phyloP scores from a whole-genome alignment of 768 basidiomycete genomes.

The Lepiota brunneoincarnata region DNA sequence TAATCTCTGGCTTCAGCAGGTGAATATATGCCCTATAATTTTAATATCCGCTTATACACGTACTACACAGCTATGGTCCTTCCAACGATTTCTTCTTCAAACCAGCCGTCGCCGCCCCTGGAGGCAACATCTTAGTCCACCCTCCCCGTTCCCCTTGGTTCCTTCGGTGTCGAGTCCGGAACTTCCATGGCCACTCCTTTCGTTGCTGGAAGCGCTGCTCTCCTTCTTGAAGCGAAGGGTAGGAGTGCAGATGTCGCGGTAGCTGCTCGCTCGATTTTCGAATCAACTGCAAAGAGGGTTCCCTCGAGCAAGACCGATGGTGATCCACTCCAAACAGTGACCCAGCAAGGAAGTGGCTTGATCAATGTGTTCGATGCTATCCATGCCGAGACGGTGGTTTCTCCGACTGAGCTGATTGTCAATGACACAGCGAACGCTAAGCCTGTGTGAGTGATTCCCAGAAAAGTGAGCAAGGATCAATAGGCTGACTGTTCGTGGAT shows the following conservation, averaged over 20 bases:
- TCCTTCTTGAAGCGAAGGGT: constrained; percentile 40
- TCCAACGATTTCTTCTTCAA: constrained; percentile 59
- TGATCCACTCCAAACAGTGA: constrained; percentile 44
- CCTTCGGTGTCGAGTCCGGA: constrained; percentile 38
- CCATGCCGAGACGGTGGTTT: constrained; percentile 42
- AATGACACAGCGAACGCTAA: constrained; percentile 60
- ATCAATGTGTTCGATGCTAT: constrained; percentile 55
- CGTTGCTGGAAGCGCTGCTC: constrained; percentile 42
- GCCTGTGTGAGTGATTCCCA: constrained; percentile 27
- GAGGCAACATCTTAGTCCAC: constrained; percentile 51
- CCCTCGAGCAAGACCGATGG: constrained; percentile 39
- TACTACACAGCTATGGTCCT: constrained; percentile 46
- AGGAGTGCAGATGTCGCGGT: constrained; percentile 26
- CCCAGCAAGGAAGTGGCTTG: constrained; percentile 50
- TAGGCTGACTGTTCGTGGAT: not conserved
- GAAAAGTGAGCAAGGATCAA: constrained; percentile 2
- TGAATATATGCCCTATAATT: constrained; percentile 6
- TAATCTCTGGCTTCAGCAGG: constrained; percentile 52
- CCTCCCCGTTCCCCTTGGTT: constrained; percentile 36
- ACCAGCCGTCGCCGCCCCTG: constrained; percentile 51
- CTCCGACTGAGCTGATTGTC: constrained; percentile 49
- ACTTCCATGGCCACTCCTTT: constrained; percentile 47
- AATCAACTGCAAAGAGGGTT: constrained; percentile 42
- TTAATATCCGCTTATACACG: not conserved
- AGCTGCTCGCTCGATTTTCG: constrained; percentile 32